Percentiles rank a stretch among this genome's conserved stretches.
Evolutionary conservation across 768 basidiomycete species (phyloP).

Genomic region (Tylopilus balloui): DNA sequence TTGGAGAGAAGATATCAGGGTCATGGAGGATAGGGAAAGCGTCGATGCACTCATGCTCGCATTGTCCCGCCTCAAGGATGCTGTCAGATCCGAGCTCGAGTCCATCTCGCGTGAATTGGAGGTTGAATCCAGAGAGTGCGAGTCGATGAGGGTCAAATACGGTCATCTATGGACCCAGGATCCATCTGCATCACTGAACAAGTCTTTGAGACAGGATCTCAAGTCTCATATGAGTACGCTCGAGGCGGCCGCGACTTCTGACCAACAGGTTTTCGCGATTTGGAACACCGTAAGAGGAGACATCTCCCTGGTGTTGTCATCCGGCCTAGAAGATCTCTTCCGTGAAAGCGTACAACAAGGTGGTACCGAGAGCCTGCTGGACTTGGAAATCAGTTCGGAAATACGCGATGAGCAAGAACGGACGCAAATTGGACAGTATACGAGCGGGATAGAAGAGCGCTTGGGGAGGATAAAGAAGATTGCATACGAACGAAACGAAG

Average conservation of each 20-base stretch:
- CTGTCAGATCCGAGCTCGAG: constrained; percentile 59
- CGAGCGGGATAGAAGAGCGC: constrained; percentile 74
- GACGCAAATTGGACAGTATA: constrained; percentile 58
- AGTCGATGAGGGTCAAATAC: constrained; percentile 82
- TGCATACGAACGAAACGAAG: constrained; percentile 76
- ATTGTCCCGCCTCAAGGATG: constrained; percentile 54
- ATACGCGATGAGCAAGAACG: constrained; percentile 63
- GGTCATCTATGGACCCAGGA: constrained; percentile 83
- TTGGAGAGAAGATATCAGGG: constrained; percentile 69
- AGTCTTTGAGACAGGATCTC: constrained; percentile 69
- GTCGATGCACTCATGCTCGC: constrained; percentile 61
- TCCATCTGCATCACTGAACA: constrained; percentile 71
- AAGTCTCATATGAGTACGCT: constrained; percentile 69
- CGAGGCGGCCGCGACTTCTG: constrained; percentile 73
- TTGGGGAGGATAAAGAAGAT: constrained; percentile 79
- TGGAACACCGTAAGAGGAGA: constrained; percentile 72
- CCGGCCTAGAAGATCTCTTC: constrained; percentile 61
- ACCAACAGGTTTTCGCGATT: constrained; percentile 65
- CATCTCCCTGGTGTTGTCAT: constrained; percentile 55
- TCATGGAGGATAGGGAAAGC: constrained; percentile 63
- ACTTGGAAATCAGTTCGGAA: constrained; percentile 65
- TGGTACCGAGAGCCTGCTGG: constrained; percentile 50
- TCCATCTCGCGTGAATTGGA: constrained; percentile 65
- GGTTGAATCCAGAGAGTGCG: constrained; percentile 80
- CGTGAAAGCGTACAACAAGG: constrained; percentile 44